phyloP scores from a whole-genome alignment of 1,139 yeast species.

The Debaryomyces coudertii region DNA sequence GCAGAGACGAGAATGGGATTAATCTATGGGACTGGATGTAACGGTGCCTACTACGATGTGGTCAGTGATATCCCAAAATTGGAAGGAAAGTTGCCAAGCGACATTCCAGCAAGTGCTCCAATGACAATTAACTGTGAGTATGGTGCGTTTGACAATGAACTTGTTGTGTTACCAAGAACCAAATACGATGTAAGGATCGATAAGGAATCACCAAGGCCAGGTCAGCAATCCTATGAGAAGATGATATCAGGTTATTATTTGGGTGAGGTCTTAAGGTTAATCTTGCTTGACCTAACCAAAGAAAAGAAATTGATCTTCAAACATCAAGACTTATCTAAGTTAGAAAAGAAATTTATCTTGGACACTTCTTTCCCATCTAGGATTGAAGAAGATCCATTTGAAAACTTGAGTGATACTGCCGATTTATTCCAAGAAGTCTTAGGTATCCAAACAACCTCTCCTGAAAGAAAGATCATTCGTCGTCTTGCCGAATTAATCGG shows the following conservation, averaged over 20 bases:
- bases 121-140: slow-evolving; percentile 99
- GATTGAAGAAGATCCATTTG: slow-evolving; percentile 89
- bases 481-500: slow-evolving; percentile 86
- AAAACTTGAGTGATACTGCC: slow-evolving; percentile 77
- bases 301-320: slow-evolving; percentile 66
- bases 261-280: slow-evolving; percentile 87
- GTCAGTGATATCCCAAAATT: slow-evolving; percentile 80
- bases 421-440: slow-evolving; percentile 63
- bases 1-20: slow-evolving; percentile 90
- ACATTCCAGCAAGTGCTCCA: slow-evolving; percentile 62
- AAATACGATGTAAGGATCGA: slow-evolving; percentile 83
- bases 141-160: slow-evolving; percentile 96
- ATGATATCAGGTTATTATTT: slow-evolving; percentile 97
- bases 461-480: slow-evolving; percentile 84
- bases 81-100: slow-evolving; percentile 67
- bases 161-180: slow-evolving; percentile 81
- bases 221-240: slow-evolving; percentile 94
- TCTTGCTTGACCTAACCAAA: slow-evolving; percentile 70
- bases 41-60: slow-evolving; percentile 92
- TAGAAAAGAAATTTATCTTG: slow-evolving; percentile 64
- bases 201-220: slow-evolving; percentile 89
- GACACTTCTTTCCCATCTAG: slow-evolving; percentile 88
- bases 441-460: slow-evolving; percentile 64
- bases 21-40: slow-evolving; percentile 97
- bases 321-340: slow-evolving; percentile 64